These are phyloP conservation scores for Leptosphaerulina australis DNA, from an alignment of 2,329 filamentous ascomycete genomes.

Conservation along the genomic window DNA sequence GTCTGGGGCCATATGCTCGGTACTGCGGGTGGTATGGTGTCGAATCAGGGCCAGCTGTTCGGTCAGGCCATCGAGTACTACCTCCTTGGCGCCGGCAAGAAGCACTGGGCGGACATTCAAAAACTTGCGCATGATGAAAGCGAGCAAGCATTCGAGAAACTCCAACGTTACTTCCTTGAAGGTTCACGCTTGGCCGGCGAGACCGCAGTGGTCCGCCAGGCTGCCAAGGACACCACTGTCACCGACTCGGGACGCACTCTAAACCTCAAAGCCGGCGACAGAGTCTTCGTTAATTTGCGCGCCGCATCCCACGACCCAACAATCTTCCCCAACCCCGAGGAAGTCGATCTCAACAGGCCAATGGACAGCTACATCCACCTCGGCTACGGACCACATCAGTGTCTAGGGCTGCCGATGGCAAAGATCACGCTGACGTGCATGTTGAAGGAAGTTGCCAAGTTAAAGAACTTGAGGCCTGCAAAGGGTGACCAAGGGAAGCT, in stretches of 20 bases:
- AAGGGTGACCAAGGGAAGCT: constrained; percentile 49
- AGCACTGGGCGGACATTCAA: constrained; percentile 57
- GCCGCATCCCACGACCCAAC: constrained; percentile 50
- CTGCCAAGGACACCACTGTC: constrained; percentile 42
- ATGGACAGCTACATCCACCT: constrained; percentile 54
- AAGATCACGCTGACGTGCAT: constrained; percentile 53
- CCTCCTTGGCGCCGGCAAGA: constrained; percentile 55
- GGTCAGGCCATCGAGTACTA: constrained; percentile 64
- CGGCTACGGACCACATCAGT: constrained; percentile 52
- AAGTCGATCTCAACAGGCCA: constrained; percentile 47
- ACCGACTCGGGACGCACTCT: constrained; percentile 40
- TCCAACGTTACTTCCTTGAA: constrained; percentile 60
- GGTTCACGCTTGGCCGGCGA: constrained; percentile 53
- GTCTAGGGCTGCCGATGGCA: constrained; percentile 53
- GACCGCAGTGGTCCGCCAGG: constrained; percentile 50
- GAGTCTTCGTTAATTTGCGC: constrained; percentile 53
- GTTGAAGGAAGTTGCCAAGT: constrained; percentile 52
- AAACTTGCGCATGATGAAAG: constrained; percentile 52
- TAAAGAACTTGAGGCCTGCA: constrained; percentile 50
- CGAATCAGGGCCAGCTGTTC: constrained; percentile 64
- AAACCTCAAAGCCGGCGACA: constrained; percentile 46
- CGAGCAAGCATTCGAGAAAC: constrained; percentile 53
- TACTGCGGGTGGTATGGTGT: constrained; percentile 60
- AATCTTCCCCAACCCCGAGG: constrained; percentile 52
- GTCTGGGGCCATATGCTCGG: constrained; percentile 65